Evolutionary conservation across 805 yeast genomes (phyloP).

Genomic region (Wickerhamomyces kurtzmanii): DNA sequence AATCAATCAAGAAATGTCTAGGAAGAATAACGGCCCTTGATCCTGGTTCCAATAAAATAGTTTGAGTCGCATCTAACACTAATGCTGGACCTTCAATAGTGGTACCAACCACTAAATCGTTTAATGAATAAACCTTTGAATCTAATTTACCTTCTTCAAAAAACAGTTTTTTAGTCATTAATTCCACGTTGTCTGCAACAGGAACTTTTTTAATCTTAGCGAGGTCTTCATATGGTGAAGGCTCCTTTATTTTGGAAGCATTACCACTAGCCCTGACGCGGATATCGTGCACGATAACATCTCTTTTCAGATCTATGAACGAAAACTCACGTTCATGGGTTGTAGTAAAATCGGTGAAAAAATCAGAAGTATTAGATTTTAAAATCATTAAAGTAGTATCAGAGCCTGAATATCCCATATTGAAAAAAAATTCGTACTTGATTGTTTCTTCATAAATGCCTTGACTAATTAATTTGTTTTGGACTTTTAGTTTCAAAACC

Average conservation of each 20-base stretch:
- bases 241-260: slow-evolving; percentile 11
- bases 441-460: slow-evolving; percentile 16
- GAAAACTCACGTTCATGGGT: slow-evolving; percentile 26
- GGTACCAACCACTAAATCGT: slow-evolving; percentile 19
- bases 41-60: slow-evolving; percentile 26
- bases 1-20: slow-evolving; percentile 23
- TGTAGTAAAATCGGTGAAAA: slow-evolving; percentile 15
- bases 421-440: slow-evolving; percentile 19
- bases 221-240: slow-evolving; percentile 15
- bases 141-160: slow-evolving; percentile 20
- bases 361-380: slow-evolving; percentile 14
- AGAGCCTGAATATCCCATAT: slow-evolving; percentile 36
- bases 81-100: slow-evolving; percentile 28
- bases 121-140: slow-evolving; percentile 21
- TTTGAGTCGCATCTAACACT: slow-evolving; percentile 27
- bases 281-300: slow-evolving; percentile 23
- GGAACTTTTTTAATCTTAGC: slow-evolving; percentile 10
- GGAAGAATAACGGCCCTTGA: slow-evolving; percentile 24
- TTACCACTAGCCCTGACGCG: slow-evolving; percentile 23
- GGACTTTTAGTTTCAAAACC: background rate
- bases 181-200: slow-evolving; percentile 7
- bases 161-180: slow-evolving; percentile 26
- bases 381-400: slow-evolving; percentile 32
- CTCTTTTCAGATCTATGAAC: slow-evolving; percentile 22
- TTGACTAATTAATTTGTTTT: slow-evolving; percentile 9